Evolutionary conservation across 352 stramenopile species (phyloP), one percentile per base, ranked within the genome.

Genomic region (Globisporangium lucens): DNA sequence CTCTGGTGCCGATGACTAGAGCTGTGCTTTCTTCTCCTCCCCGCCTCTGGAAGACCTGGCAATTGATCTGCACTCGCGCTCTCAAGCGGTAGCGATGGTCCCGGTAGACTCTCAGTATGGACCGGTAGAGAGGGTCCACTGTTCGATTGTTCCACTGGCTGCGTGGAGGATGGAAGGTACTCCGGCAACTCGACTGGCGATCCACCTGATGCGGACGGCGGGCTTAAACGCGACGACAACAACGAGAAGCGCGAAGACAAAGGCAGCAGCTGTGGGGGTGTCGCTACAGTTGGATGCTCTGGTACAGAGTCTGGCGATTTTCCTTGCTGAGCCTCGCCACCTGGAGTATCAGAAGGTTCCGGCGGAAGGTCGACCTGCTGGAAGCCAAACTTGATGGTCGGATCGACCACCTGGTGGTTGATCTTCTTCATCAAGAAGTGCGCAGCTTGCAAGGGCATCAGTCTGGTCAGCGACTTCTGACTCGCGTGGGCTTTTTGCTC

Each of bases 321-420:
- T 20, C 35, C 24, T 20, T 33, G 13, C 13, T 20, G 24, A 33
- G 20, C 2, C 2, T 2, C 20, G 5, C 4, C 17, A 4, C 33
- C 56, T n/a, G 24, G 33, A 49, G 33, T 8, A 20, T 33, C 8
- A 9, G 51, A 4, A 9, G 51, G 6, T 17, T 17, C 7, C 10
- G 24, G 24, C 10, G 24, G 24, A 3, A 36, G 24, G 52, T 62
- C 22, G 10, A 52, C 56, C 15, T 62, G 56, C 56, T 62, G 56
- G 35, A 62, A 62, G 10, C 35, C 56, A 62, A 62, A 62, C 56
- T 62, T 62, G 56, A 62, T 62, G 33, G 33, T 35, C 10, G n/a
- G 22, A 15, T 52, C 56, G n/a, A 30, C 12, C n/a, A 15, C 35
- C 15, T 51, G n/a, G 56, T 22, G 35, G 38, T 62, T 62, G n/a